These are phyloP conservation scores for Boletus speciosus DNA, from an alignment of 768 basidiomycete genomes.

Conservation along the genomic window DNA sequence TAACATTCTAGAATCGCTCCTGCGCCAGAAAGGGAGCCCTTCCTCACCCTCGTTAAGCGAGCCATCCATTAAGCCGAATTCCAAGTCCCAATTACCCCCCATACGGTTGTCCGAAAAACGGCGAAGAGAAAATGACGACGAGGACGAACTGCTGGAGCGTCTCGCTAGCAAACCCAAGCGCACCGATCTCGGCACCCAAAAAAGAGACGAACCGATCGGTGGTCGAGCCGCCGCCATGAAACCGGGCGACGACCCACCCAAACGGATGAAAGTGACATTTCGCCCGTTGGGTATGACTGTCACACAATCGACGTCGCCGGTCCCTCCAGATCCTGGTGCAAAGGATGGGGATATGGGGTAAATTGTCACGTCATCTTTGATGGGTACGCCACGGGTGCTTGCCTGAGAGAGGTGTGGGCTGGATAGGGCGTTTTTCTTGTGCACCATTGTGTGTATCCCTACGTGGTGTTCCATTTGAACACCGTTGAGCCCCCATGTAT, in stretches of 20 bases:
- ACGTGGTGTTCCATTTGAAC: constrained; percentile 5
- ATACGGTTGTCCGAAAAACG: constrained; percentile 68
- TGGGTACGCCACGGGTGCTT: background rate
- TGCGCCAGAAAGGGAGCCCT: constrained; percentile 35
- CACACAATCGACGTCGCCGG: constrained; percentile 35
- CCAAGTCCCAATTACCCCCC: constrained; percentile 35
- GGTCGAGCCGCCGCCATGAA: constrained; percentile 27
- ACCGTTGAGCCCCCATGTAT: constrained; percentile 4
- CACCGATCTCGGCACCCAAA: constrained; percentile 46
- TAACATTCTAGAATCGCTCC: constrained; percentile 53
- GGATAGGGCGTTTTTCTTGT: constrained; percentile 2
- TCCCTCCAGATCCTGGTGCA: constrained; percentile 59
- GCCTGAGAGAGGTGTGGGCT: constrained; percentile 37
- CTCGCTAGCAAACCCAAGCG: constrained; percentile 58
- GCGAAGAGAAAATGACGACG: constrained; percentile 67
- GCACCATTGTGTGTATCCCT: constrained; percentile 6
- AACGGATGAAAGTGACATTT: constrained; percentile 75
- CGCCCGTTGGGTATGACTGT: constrained; percentile 34
- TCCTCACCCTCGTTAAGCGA: constrained; percentile 37
- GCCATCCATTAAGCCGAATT: constrained; percentile 25
- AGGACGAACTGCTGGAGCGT: constrained; percentile 60
- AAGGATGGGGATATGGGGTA: constrained; percentile 78
- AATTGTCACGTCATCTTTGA: constrained; percentile 1
- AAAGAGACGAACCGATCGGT: constrained; percentile 30
- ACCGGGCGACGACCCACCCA: constrained; percentile 44